phyloP scores from a whole-genome alignment of 2,329 filamentous ascomycete genomes.

The Epichloe aotearoae region DNA sequence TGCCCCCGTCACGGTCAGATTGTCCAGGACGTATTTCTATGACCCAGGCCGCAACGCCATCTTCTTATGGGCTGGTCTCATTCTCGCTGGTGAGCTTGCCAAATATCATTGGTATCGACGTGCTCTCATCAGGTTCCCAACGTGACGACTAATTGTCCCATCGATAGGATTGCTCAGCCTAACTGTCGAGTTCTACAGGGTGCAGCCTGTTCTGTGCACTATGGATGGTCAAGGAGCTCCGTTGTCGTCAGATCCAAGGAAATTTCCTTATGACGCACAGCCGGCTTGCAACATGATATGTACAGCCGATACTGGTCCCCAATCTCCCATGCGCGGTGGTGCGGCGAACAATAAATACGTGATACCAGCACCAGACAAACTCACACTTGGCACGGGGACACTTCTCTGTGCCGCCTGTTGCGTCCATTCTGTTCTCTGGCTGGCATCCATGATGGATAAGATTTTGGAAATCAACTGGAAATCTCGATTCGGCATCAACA shows the following conservation, averaged over 20 bases:
- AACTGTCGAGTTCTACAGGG: slow-evolving; percentile 51
- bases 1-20: slow-evolving; percentile 46
- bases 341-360: slow-evolving; percentile 49
- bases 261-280: slow-evolving; percentile 31
- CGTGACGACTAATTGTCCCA: not conserved
- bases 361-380: slow-evolving; percentile 39
- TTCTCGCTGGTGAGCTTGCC: slow-evolving; percentile 41
- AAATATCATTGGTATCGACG: too few species aligned
- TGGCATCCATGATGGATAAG: slow-evolving; percentile 50
- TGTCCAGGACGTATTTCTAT: slow-evolving; percentile 52
- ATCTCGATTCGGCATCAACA: slow-evolving; percentile 19
- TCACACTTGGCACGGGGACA: slow-evolving; percentile 47
- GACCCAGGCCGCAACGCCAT: slow-evolving; percentile 51
- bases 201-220: slow-evolving; percentile 28
- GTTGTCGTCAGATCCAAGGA: slow-evolving; percentile 18
- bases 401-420: slow-evolving; percentile 51
- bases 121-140: not conserved
- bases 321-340: slow-evolving; percentile 39
- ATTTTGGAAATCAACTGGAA: slow-evolving; percentile 51
- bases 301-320: slow-evolving; percentile 30
- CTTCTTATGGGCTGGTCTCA: slow-evolving; percentile 49
- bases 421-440: slow-evolving; percentile 47
- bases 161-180: slow-evolving; percentile 42
- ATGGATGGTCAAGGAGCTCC: slow-evolving; percentile 23
- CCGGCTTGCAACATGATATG: slow-evolving; percentile 35